These are phyloP conservation scores for Oenanthe sinensis DNA, from an alignment of 129 eudicot species.

Conservation along the genomic window DNA sequence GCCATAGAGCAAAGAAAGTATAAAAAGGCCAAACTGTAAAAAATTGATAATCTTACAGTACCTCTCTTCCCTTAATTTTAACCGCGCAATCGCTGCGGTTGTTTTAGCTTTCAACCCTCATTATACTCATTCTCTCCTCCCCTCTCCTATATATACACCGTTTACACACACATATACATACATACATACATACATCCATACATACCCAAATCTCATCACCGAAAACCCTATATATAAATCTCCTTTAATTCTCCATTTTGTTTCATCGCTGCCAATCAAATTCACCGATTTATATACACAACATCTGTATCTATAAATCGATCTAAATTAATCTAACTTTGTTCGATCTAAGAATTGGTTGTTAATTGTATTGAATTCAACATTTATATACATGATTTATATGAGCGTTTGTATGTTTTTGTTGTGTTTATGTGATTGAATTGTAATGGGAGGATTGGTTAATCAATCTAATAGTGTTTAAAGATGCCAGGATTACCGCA, in stretches of 20 bases:
- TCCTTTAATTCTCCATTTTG: slow-evolving; percentile 8
- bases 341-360: background rate
- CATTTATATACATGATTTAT: background rate
- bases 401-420: background rate
- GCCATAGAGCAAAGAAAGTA: background rate
- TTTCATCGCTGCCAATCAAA: background rate
- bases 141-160: background rate
- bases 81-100: slow-evolving; percentile 11
- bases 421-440: background rate
- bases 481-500: background rate
- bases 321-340: background rate
- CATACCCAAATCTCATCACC: slow-evolving; percentile 29
- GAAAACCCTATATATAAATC: slow-evolving; percentile 22
- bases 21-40: background rate
- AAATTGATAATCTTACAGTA: background rate
- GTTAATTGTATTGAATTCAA: background rate
- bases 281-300: slow-evolving; percentile 10
- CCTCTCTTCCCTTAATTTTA: background rate
- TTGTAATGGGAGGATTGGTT: background rate
- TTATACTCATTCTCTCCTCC: background rate
- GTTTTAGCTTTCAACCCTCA: slow-evolving; percentile 6
- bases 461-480: background rate
- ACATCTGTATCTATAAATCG: slow-evolving; percentile 13
- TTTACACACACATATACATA: background rate
- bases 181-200: background rate